Base-by-base conservation (phyloP, 345 rosid genomes). In the Jatropha curcas region DNA sequence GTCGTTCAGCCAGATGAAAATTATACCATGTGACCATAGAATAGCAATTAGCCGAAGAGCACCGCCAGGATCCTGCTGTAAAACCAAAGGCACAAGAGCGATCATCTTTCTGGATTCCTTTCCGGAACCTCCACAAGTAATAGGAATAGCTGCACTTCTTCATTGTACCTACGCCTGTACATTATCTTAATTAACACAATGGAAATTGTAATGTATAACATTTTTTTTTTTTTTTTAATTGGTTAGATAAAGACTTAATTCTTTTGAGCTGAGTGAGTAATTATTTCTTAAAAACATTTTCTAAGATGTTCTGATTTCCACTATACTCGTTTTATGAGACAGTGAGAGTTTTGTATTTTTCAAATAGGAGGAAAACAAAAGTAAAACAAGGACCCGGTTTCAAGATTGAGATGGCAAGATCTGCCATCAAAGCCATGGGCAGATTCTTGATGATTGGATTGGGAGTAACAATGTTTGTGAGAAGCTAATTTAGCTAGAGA, bases 11-110 rank as follows among this genome's bases (percentile, higher is more conserved):
- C n/a, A n/a, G n/a, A n/a, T n/a, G n/a, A n/a, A n/a, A n/a, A n/a
- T 12, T 1, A 14, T 51, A 64, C 84, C 82, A 50, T 61, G 71
- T 65, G 78, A 70, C 51, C 20, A 77, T 12, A 72, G 50, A 7
- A 78, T 67, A 35, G 61, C 80, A 9, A 73, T 72, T 12, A 82
- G 66, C 2, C n/a, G 8, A 73, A 11, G 82, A 82, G 55, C 82
- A 82, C 4, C 84, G 80, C 1, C n/a, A n/a, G n/a, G 84, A 82
- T 13, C 81, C 84, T 10, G 81, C 84, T 24, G 74, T 62, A 34
- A 81, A 58, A 81, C 84, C n/a, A n/a, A 81, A 12, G 71, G 72
- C 25, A 82, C 4, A 30, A 82, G 48, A 72, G 82, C n/a, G 82
- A 17, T 78, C 82, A 35, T 67, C 68, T 62, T 28, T 20, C n/a